Base-by-base conservation (phyloP, 352 stramenopile genomes). In the Nothophytophthora sp. region DNA sequence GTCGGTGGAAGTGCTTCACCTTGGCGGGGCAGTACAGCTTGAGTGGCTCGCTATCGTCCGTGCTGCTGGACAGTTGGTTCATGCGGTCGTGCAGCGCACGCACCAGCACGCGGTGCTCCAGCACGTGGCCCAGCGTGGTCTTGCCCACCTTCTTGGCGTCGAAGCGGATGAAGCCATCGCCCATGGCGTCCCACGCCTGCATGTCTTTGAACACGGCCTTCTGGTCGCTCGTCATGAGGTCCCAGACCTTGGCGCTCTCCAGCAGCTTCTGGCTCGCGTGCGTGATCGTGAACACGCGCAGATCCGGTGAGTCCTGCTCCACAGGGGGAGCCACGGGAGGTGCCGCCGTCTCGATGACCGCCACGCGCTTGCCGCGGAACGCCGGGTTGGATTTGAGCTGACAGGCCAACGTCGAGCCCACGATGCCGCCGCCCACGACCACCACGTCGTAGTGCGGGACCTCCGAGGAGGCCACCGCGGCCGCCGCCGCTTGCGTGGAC, bases 151-250 rank as follows among this genome's bases (percentile, higher is more conserved):
- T 92, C 27, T 70, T 44, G 15, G 80, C 76, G 66, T 96, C 67
- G 60, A 96, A 96, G 50, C 84, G 87, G 47, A 97, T 89, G 60
- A 88, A 89, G 24, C 88, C 88, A 49, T 92, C 74, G 46, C 86
- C 89, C 75, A 95, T 91, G 54, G 84, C 79, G 57, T 96, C 89
- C 87, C 89, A 95, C 8, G 89, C 89, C 64, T 97, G 88, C 90
- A 97, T 97, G 70, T 92, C 71, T 33, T 76, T 69, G 66, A 96
- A 97, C 23, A 74, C 60, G 32, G 86, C 67, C 41, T 69, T 81
- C 50, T 95, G 75, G 10, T 44, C 35, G 32, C 49, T 55, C 5
- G 59, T 60, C 25, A 96, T 81, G 55, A 87, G 76, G 54, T 76
- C 60, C 90, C 90, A 97, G 25, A 86, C 89, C 44, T 86, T 60